Percentiles rank a stretch among this genome's conserved stretches.
Evolutionary conservation across 495 filamentous ascomycete genomes (phyloP).

Genomic region (Xylaria venustula): DNA sequence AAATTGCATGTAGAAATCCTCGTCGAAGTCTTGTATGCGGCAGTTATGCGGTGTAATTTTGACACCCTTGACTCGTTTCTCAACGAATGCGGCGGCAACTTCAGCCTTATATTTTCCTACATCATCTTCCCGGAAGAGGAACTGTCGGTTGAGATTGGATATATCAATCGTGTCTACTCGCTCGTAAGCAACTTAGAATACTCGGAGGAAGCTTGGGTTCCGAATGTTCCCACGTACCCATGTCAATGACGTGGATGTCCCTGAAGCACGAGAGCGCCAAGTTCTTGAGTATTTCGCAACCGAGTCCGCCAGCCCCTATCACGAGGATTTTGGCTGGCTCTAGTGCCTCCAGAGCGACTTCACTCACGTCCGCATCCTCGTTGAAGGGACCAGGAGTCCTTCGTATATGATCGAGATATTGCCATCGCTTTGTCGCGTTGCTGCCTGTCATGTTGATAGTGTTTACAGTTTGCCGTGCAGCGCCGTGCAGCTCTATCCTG

Average conservation of each 20-base stretch:
- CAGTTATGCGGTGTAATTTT: conserved; percentile 90
- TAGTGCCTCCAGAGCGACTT: conserved; percentile 57
- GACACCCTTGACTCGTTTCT: conserved; percentile 82
- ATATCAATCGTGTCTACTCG: conserved; percentile 89
- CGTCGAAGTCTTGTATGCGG: conserved; percentile 95
- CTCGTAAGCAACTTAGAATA: conserved; percentile 21
- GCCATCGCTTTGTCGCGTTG: conserved; percentile 50
- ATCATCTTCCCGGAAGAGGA: conserved; percentile 89
- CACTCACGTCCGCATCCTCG: conserved; percentile 63
- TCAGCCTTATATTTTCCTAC: conserved; percentile 94
- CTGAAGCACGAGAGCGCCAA: conserved; percentile 94
- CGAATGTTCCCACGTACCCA: conserved; percentile 51
- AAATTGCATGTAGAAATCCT: conserved; percentile 98
- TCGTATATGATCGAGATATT: conserved; percentile 76
- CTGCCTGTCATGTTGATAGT: conserved; percentile 7
- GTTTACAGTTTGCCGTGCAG: too few species aligned
- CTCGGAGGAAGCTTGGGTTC: conserved; percentile 17
- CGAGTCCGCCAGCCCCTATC: conserved; percentile 91
- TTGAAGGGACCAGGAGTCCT: conserved; percentile 75
- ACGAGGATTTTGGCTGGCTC: conserved; percentile 68
- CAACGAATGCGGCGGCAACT: conserved; percentile 87
- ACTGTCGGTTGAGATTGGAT: conserved; percentile 96
- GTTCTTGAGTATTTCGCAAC: conserved; percentile 97
- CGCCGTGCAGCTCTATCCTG: too few species aligned
- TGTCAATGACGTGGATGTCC: conserved; percentile 98